Conservation (phyloP, 495 filamentous ascomycete genomes). For the Penicillium ucsense region DNA sequence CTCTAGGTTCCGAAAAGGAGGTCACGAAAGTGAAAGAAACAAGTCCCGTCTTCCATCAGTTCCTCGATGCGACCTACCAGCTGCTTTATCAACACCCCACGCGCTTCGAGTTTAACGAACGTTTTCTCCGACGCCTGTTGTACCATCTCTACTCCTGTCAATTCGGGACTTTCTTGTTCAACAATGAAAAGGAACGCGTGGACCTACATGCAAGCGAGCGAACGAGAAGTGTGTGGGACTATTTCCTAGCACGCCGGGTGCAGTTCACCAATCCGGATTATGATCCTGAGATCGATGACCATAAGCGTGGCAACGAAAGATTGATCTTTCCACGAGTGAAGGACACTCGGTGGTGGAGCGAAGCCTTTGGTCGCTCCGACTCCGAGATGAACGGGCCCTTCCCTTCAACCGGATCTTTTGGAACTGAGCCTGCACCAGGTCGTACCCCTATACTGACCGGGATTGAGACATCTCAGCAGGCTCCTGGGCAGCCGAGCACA, state of each 20-base stretch:
- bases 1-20: conserved; percentile 37
- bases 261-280: conserved; percentile 80
- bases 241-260: conserved; percentile 69
- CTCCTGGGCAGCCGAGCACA: conserved; percentile 17
- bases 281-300: conserved; percentile 66
- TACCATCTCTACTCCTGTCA: conserved; percentile 96
- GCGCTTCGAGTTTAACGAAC: conserved; percentile 94
- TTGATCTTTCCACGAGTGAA: conserved; percentile 67
- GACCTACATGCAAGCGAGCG: conserved; percentile 61
- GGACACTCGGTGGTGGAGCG: conserved; percentile 82
- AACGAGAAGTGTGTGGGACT: conserved; percentile 90
- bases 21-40: conserved; percentile 72
- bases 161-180: conserved; percentile 93
- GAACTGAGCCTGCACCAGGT: conserved; percentile 11
- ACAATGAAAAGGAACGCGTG: conserved; percentile 81
- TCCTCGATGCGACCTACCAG: conserved; percentile 91
- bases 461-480: conserved; percentile 36
- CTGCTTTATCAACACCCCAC: conserved; percentile 78
- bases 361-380: conserved; percentile 74
- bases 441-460: conserved; percentile 33
- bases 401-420: conserved; percentile 2
- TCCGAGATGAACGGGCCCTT: conserved; percentile 81
- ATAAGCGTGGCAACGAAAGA: conserved; percentile 64
- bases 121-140: conserved; percentile 79
- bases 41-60: conserved; percentile 97